Base-by-base conservation (phyloP, 345 rosid species). In the Rubroshorea leprosula region DNA sequence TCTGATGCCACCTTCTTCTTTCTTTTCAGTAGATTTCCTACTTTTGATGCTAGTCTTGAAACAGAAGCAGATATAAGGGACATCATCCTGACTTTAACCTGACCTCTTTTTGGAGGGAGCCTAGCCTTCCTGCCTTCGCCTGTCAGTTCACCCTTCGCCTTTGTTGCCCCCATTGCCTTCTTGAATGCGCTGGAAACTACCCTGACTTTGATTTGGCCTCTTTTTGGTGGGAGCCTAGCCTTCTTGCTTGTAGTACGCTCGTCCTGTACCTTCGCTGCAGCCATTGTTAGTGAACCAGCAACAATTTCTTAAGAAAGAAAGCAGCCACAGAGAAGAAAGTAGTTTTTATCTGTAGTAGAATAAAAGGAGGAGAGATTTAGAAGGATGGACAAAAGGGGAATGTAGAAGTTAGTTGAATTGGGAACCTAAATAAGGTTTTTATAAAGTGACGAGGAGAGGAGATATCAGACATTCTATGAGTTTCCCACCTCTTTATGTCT, bases 31-130 rank as follows among this genome's bases (percentile, higher is more conserved):
- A 14, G 6, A 18, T 44, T 49, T 21, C 29, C 21, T 9, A 20
- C 41, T 25, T 25, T 58, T 18, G 41, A 58, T 58, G 51, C 47
- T 60, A 49, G 26, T 49, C 26, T 49, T 9, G 23, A 29, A n/a
- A 60, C 63, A 20, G 54, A 49, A 26, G 26, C 16, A 5, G 29
- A 14, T 15, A 29, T 5, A 8, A 19, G 27, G 46, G 31, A 49
- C 6, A 49, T 48, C 15, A 60, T 60, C 38, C 20, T 20, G 38
- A 1, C 4, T 27, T 49, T 49, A 26, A 60, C 47, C 21, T 29
- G 54, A 1, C 63, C 63, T 60, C 63, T 60, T 49, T 29, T 60
- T 27, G 63, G 54, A 3, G 63, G 63, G 21, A 60, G 2, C 44
- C 55, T 49, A 2, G 19, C 38, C 23, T 35, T 35, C 12, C 6